Base-by-base conservation (phyloP, 2,329 filamentous ascomycete genomes). In the Colletotrichum karsti region DNA sequence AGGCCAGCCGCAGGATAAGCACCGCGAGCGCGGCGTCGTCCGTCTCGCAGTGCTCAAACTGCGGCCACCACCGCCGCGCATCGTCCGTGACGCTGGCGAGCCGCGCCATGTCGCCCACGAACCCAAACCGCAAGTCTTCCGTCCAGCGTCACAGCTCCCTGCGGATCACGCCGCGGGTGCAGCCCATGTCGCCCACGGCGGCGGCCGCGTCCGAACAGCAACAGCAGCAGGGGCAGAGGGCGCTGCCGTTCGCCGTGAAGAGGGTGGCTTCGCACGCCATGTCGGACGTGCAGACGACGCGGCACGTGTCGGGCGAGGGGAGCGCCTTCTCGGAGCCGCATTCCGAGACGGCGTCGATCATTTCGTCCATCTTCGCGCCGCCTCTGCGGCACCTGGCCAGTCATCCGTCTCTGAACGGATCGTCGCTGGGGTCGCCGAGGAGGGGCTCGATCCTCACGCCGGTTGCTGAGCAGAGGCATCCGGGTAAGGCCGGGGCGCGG, bases 311-410 rank as follows among this genome's bases (percentile, higher is more conserved):
- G 12, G 18, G 12, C 10, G 44, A 20, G 28, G 22, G 15, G 20
- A 44, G 18, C 13, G 18, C 15, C 6, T 33, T 37, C 28, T 26
- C 44, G 2, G 42, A 57, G 42, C 28, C 54, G 18, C 65, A 58
- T 12, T 61, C 55, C 12, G 63, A 69, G 10, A 62, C 66, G 3
- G 66, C 55, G 1, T 69, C 66, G 4, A 62, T 69, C 22, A 57
- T 69, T 12, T 67, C 66, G 12, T 67, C 63, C 24, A 51, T 69
- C n/a, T 69, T 69, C 22, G 63, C 63, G 22, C 57, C 66, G 2
- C 41, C 55, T 5, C n/a, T 69, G 10, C 37, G 66, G 26, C 66
- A 69, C n/a, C 35, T 67, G 5, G 66, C 66, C 7, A 68, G 65
- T 8, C 54, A 65, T 7, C 46, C 66, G 1, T 67, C 66, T 12